Evolutionary conservation across 495 filamentous ascomycete genomes (phyloP), one percentile per base, ranked within the genome.

Genomic region (Aspergillus cristatus): DNA sequence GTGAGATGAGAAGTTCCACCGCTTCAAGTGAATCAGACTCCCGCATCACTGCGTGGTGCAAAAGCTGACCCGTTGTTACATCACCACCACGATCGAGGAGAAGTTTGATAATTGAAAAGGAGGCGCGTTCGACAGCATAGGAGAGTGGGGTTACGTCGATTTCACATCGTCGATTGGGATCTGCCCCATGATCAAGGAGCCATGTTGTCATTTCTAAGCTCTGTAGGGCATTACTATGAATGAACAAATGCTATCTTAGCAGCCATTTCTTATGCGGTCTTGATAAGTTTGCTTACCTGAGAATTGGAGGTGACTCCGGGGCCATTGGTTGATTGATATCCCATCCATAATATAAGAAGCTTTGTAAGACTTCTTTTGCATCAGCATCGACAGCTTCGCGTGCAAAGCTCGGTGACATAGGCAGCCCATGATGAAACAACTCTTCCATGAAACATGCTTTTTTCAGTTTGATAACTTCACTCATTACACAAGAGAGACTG

Each of bases 101-200:
- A 8, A 50, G 47, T 3, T 37, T 3, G 15, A 54, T 40, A 16
- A 46, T 34, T 8, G 45, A 42, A 14, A 50, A 13, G 10, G 45
- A 17, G 16, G 44, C 51, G 34, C 26, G 13, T 24, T 54, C 31
- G 18, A 50, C 45, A 28, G 51, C 47, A 40, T 36, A 14, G 8
- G 51, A 54, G 14, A 51, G 34, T 28, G 47, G 47, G 1, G 51
- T 54, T 18, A 35, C 33, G 32, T 50, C 42, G 32, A 51, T 42
- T 24, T 24, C 20, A 28, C 51, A 51, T 36, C 15, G 41, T 12
- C n/a, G 2, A 39, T 53, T 53, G 1, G 47, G 49, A 34, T 57
- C 31, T 4, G 53, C 53, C 15, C 44, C 45, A 32, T 51, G 49
- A 35, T 50, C 47, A 11, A 53, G 46, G 35, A 53, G 32, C 53